Evolutionary conservation across 1,139 yeast genomes (phyloP), one percentile per base, ranked within the genome.

Genomic region (Lizanozyma gosingica): DNA sequence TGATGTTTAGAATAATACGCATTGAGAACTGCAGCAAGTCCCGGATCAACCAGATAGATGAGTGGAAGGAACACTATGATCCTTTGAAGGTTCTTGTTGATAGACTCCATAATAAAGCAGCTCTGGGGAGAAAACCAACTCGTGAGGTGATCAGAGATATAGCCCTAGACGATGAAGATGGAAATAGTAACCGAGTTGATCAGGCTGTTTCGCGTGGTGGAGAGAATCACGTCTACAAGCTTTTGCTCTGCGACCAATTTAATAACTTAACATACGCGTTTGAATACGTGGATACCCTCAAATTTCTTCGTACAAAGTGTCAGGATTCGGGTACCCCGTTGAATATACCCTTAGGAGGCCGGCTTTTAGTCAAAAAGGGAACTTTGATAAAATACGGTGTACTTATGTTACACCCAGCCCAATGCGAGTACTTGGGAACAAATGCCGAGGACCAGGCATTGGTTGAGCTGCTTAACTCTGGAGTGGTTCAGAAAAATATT

Each of bases 41-140:
- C 3, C 55, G 55, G 33, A 51, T 65, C 27, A 52, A 57, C 38
- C 67, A 65, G 37, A 43, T 68, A 11, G 73, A 69, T 41, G 63
- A 64, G 35, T 69, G 75, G 74, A 56, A 50, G 41, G 62, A 59
- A 41, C 50, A 50, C 40, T 61, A 58, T 37, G 63, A 67, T 45
- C 74, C 74, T n/a, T 63, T 63, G 42, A 60, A 54, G 22, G 68
- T 62, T 3, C 59, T 67, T 1, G 72, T 63, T 3, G 76, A 70
- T 48, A 49, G 71, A 32, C 44, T 69, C 35, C 29, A 22, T 22
- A 54, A 50, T 40, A 54, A 50, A 39, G 42, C 53, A 3, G 45
- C 45, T 15, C 37, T 33, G 15, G 42, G 37, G 17, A 46, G 41
- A 17, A 45, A 41, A 27, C 41, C 47, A 41, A 41, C 45, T 40